Percentiles rank a stretch among this genome's conserved stretches.
Evolutionary conservation across 1,284 basidiomycete species (phyloP).

Genomic region (Takashimella koratensis): DNA sequence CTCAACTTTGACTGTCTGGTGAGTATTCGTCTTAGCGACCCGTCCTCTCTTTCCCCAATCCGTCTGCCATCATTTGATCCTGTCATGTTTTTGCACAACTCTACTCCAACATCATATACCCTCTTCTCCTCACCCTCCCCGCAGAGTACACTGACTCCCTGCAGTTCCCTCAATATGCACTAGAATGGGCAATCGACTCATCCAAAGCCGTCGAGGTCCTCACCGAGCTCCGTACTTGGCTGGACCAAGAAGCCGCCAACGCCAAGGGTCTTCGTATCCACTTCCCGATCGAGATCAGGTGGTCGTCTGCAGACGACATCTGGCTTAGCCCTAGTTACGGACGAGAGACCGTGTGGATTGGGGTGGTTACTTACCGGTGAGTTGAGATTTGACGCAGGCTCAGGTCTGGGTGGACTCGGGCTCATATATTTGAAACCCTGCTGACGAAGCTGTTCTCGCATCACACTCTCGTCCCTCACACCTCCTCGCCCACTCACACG

Average conservation of each 20-base stretch:
- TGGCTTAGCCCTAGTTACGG: slow-evolving; percentile 87
- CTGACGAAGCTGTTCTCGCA: too few species aligned
- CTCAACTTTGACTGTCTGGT: slow-evolving; percentile 69
- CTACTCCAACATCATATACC: too few species aligned
- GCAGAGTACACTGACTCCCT: not conserved
- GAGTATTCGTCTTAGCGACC: slow-evolving; percentile 14
- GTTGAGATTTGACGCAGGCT: too few species aligned
- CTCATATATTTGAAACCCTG: too few species aligned
- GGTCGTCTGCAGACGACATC: slow-evolving; percentile 83
- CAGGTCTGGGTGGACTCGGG: too few species aligned
- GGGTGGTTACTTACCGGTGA: slow-evolving; percentile 91
- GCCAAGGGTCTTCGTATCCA: slow-evolving; percentile 76
- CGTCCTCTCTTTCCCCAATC: not conserved
- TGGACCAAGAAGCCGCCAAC: slow-evolving; percentile 64
- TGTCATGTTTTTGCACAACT: too few species aligned
- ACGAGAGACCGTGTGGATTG: slow-evolving; percentile 83
- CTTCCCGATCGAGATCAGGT: slow-evolving; percentile 91
- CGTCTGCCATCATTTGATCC: not conserved
- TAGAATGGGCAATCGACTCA: slow-evolving; percentile 79
- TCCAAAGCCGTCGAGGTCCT: slow-evolving; percentile 60
- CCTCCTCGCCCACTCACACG: not conserved
- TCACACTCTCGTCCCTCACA: not conserved
- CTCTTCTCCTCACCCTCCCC: not conserved
- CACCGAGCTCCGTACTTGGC: slow-evolving; percentile 68
- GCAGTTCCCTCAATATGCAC: slow-evolving; percentile 81